phyloP scores from a whole-genome alignment of 2,329 filamentous ascomycete species.

The Aureobasidium mangrovei region DNA sequence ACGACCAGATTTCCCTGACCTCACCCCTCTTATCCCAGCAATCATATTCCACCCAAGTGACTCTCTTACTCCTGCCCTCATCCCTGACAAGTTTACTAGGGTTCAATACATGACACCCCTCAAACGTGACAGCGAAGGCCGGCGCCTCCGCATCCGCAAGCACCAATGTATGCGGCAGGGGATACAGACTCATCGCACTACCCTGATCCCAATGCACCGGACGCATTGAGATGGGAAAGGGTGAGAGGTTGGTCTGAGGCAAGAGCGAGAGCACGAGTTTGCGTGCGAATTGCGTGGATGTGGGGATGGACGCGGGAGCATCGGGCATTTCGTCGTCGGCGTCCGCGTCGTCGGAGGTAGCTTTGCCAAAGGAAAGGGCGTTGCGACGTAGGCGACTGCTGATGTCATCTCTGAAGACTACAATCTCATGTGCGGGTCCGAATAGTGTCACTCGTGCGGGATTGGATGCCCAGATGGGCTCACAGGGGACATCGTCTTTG shows the following conservation, averaged over 20 bases:
- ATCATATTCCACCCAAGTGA: slow-evolving; percentile 83
- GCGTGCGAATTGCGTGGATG: slow-evolving; percentile 21
- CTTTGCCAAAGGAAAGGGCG: slow-evolving; percentile 59
- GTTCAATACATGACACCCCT: slow-evolving; percentile 94
- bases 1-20: slow-evolving; percentile 48
- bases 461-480: slow-evolving; percentile 82
- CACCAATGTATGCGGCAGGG: slow-evolving; percentile 74
- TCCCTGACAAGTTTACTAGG: slow-evolving; percentile 61
- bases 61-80: slow-evolving; percentile 54
- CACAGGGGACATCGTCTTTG: slow-evolving; percentile 45
- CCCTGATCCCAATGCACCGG: slow-evolving; percentile 89
- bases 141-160: slow-evolving; percentile 74
- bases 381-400: slow-evolving; percentile 68
- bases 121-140: slow-evolving; percentile 81
- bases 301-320: slow-evolving; percentile 20
- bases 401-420: slow-evolving; percentile 81
- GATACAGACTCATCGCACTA: slow-evolving; percentile 70
- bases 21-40: slow-evolving; percentile 51
- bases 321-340: slow-evolving; percentile 17
- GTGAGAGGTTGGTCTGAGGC: slow-evolving; percentile 80
- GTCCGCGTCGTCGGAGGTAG: slow-evolving; percentile 27
- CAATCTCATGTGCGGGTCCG: slow-evolving; percentile 77
- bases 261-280: slow-evolving; percentile 76
- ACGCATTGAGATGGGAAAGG: slow-evolving; percentile 69
- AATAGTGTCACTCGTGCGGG: slow-evolving; percentile 76